Evolutionary conservation across 805 yeast genomes (phyloP), one percentile per base, ranked within the genome.

Genomic region (Barnettozyma sucrosica): DNA sequence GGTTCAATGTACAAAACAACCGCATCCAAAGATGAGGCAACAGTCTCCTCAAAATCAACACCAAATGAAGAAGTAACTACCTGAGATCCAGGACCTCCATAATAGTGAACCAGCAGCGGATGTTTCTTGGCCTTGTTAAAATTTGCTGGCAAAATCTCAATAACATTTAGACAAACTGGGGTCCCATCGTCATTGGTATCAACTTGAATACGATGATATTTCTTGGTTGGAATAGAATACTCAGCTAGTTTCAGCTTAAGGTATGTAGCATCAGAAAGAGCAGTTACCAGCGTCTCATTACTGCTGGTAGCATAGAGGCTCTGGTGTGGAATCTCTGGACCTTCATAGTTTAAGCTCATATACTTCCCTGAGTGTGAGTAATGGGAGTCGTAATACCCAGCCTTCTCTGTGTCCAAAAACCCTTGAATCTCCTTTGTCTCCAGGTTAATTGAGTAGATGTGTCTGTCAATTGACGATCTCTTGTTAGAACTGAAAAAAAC

Each of bases 81-180:
- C 66, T 93, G 98, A 2, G 97, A 87, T 32, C 90, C 95, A 5
- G 99, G 99, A 0, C 99, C 99, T 24, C 96, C 97, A 61, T 93
- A 93, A n/a, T 89, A 89, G 61, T 77, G 89, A 58, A 93, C 93
- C 51, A 93, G 72, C 1, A 93, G 80, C 0, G 99, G 98, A 64
- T 92, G 77, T 28, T 57, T 66, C 36, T 57, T 56, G 6, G 66
- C 60, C n/a, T 71, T 68, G 58, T 87, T 77, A 61, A 92, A 92
- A 53, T 74, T 69, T 36, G 79, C 72, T 1, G 98, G 98, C 34
- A 82, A 67, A 3, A 87, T 83, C 63, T 90, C 97, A 50, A 80
- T 71, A 11, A 81, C 77, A 63, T 89, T 88, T 20, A 79, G 79
- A 9, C 68, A 58, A 36, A 80, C 56, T 7, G 51, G 51, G 1